These are phyloP conservation scores for Clavaria fumosa DNA, from an alignment of 768 basidiomycete genomes.

Conservation along the genomic window DNA sequence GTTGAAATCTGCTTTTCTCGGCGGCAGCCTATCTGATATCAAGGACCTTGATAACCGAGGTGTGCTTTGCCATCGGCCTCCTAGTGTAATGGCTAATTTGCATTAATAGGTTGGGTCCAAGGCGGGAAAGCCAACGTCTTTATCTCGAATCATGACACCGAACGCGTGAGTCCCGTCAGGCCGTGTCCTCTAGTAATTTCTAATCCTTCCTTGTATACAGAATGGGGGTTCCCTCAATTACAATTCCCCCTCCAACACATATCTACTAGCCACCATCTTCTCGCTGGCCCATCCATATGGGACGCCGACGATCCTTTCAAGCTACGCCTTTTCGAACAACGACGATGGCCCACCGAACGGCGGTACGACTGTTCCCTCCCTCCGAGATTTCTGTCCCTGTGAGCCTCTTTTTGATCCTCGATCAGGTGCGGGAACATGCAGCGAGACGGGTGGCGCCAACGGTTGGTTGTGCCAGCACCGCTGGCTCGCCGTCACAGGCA, in stretches of 20 bases:
- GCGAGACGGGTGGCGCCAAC: slow-evolving; percentile 31
- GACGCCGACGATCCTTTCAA: slow-evolving; percentile 46
- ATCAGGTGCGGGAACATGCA: slow-evolving; percentile 34
- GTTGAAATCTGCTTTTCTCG: slow-evolving; percentile 35
- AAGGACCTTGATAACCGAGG: slow-evolving; percentile 37
- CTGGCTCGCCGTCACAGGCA: slow-evolving; percentile 38
- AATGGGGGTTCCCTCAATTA: slow-evolving; percentile 38
- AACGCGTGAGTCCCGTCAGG: slow-evolving; percentile 28
- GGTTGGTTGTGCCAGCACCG: slow-evolving; percentile 60
- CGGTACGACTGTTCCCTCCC: slow-evolving; percentile 21
- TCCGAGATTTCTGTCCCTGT: background rate
- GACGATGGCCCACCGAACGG: slow-evolving; percentile 49
- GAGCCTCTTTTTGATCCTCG: no score
- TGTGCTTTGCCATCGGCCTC: slow-evolving; percentile 8
- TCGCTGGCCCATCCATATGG: slow-evolving; percentile 56
- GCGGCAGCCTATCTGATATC: slow-evolving; percentile 33
- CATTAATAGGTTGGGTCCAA: slow-evolving; percentile 36
- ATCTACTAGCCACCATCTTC: slow-evolving; percentile 43
- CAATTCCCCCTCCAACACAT: slow-evolving; percentile 51
- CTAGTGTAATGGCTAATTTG: background rate
- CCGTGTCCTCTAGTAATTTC: background rate
- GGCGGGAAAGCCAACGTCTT: slow-evolving; percentile 44
- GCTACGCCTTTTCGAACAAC: slow-evolving; percentile 32
- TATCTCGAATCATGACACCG: slow-evolving; percentile 58
- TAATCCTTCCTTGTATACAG: slow-evolving; percentile 13